Evolutionary conservation across 139 green algal species (phyloP).

Genomic region (Micractinium sp.): DNA sequence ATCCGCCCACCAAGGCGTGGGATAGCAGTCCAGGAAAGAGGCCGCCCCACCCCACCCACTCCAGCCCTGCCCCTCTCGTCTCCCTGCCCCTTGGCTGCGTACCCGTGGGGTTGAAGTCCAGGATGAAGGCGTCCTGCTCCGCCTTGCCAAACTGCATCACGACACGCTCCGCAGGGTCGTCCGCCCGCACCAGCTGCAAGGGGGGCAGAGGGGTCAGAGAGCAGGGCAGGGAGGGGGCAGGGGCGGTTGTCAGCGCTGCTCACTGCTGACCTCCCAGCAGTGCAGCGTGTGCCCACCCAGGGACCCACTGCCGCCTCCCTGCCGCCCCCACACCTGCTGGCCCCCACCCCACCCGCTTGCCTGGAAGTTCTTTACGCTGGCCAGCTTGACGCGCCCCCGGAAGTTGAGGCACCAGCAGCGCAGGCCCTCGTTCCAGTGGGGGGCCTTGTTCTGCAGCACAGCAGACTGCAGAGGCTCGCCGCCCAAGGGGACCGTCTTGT

Average conservation of each 20-base stretch:
- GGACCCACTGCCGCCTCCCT: background rate
- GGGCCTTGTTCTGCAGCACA: conserved; percentile 91
- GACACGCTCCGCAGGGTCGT: conserved; percentile 71
- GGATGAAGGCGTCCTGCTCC: conserved; percentile 89
- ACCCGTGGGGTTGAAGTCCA: conserved; percentile 86
- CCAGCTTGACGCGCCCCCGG: conserved; percentile 95
- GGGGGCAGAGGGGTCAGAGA: background rate
- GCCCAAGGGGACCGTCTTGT: background rate
- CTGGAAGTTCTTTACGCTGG: conserved; percentile 99
- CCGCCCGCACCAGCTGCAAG: conserved; percentile 37
- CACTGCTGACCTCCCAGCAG: background rate
- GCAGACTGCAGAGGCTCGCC: conserved; percentile 31
- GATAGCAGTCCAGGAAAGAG: too few species aligned
- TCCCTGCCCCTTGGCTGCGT: background rate
- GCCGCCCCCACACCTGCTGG: background rate
- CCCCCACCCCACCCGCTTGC: conserved; percentile 45
- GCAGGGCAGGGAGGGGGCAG: background rate
- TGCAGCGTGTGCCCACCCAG: background rate
- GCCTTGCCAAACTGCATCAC: conserved; percentile 96
- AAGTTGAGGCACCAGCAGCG: conserved; percentile 99
- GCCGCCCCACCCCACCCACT: too few species aligned
- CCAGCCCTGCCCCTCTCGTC: too few species aligned
- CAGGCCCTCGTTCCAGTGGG: conserved; percentile 95
- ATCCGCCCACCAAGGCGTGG: too few species aligned
- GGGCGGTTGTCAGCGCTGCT: background rate